phyloP scores from a whole-genome alignment of 2,329 filamentous ascomycete genomes.

The Elsinoe perseae region DNA sequence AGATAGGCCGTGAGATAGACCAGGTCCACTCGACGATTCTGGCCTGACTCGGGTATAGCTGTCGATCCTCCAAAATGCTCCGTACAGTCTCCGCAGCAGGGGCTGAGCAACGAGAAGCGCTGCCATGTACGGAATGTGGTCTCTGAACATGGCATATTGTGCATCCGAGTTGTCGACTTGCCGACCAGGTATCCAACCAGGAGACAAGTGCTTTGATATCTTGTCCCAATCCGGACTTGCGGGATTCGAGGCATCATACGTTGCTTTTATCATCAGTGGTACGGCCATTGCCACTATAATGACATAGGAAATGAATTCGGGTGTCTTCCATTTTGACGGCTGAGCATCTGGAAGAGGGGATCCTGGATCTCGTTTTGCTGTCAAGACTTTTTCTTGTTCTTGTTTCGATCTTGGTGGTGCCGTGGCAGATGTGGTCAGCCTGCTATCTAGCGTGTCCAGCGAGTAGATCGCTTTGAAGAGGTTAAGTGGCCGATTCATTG shows the following conservation, averaged over 20 bases:
- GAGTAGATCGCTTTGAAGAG: slow-evolving; percentile 52
- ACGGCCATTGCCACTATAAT: slow-evolving; percentile 68
- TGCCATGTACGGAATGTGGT: slow-evolving; percentile 75
- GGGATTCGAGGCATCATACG: slow-evolving; percentile 79
- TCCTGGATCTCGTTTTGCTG: slow-evolving; percentile 21
- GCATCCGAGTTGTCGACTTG: slow-evolving; percentile 86
- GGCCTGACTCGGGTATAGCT: slow-evolving; percentile 38
- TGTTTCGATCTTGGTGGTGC: slow-evolving; percentile 39
- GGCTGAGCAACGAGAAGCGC: slow-evolving; percentile 71
- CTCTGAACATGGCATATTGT: slow-evolving; percentile 79
- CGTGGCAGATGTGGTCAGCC: slow-evolving; percentile 63
- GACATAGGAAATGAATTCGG: slow-evolving; percentile 79
- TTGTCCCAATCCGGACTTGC: slow-evolving; percentile 55
- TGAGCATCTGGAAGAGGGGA: slow-evolving; percentile 34
- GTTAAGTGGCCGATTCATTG: slow-evolving; percentile 19
- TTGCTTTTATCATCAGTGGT: slow-evolving; percentile 77
- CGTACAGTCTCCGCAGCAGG: slow-evolving; percentile 64
- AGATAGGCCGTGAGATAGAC: slow-evolving; percentile 36
- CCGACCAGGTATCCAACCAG: slow-evolving; percentile 87
- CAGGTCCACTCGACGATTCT: slow-evolving; percentile 27
- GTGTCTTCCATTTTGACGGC: slow-evolving; percentile 73
- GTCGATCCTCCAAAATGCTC: slow-evolving; percentile 42
- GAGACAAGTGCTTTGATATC: slow-evolving; percentile 61
- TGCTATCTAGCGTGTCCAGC: slow-evolving; percentile 61
- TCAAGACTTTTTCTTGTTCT: slow-evolving; percentile 9